These are phyloP conservation scores for Acorus calamus DNA, from an alignment of 106 monocot genomes.

Conservation along the genomic window DNA sequence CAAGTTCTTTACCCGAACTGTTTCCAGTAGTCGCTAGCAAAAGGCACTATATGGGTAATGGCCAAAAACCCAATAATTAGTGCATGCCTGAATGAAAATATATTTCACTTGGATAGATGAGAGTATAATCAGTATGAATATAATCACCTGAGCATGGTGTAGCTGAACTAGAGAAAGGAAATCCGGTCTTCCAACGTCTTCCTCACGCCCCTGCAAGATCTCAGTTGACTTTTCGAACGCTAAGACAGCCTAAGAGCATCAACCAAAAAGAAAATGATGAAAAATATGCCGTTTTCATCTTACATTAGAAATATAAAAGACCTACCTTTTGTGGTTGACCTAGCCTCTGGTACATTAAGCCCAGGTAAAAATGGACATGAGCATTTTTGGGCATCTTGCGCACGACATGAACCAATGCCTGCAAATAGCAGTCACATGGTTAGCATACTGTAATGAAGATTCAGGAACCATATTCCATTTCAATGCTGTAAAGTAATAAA, in stretches of 20 bases:
- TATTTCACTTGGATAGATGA: neutral
- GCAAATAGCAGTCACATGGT: conserved; percentile 7
- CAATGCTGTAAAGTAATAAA: neutral
- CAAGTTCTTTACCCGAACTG: conserved; percentile 72
- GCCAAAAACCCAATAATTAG: neutral
- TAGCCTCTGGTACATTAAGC: conserved; percentile 92
- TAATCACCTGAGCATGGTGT: conserved; percentile 88
- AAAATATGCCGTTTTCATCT: neutral
- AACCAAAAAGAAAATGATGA: conserved; percentile 2
- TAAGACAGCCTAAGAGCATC: conserved; percentile 45
- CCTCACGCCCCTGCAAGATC: conserved; percentile 67
- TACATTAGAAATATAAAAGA: neutral
- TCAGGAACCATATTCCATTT: neutral
- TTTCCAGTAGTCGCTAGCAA: conserved; percentile 52
- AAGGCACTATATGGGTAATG: conserved; percentile 50
- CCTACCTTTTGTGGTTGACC: conserved; percentile 94
- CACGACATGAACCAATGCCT: conserved; percentile 89
- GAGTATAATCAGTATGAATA: neutral
- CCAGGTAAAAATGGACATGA: conserved; percentile 81
- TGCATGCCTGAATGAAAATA: neutral
- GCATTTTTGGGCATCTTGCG: conserved; percentile 97
- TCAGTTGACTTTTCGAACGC: conserved; percentile 90
- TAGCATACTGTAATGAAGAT: neutral
- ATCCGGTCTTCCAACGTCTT: conserved; percentile 73
- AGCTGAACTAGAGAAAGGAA: conserved; percentile 81